phyloP scores from a whole-genome alignment of 148 eudicot species.

The Persicaria tinctoria region DNA sequence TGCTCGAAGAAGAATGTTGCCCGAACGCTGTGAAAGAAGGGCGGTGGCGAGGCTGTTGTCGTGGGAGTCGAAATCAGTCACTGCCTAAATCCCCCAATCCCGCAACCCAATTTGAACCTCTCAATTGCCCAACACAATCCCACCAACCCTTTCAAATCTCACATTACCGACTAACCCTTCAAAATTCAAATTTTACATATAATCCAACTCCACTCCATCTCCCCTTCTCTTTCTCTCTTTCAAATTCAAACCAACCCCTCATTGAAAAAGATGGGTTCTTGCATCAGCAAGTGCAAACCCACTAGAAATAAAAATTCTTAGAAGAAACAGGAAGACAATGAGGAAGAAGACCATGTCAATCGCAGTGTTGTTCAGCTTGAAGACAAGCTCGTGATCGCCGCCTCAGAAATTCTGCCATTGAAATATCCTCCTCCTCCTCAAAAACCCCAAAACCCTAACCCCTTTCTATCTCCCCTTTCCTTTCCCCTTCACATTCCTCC shows the following conservation, averaged over 20 bases:
- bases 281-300: constrained; percentile 39
- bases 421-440: constrained; percentile 17
- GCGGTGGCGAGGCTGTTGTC: too few relatives aligned
- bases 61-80: too few relatives aligned
- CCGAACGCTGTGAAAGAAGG: too few relatives aligned
- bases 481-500: constrained; percentile 9
- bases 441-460: constrained; percentile 14
- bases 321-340: constrained; percentile 19
- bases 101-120: too few relatives aligned
- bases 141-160: not conserved
- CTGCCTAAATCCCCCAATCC: too few relatives aligned
- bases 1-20: too few relatives aligned
- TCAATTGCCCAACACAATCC: too few relatives aligned
- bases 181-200: not conserved
- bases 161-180: not conserved
- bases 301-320: constrained; percentile 13
- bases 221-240: not conserved
- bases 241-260: too few relatives aligned
- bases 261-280: constrained; percentile 6
- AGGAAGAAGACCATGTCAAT: constrained; percentile 17
- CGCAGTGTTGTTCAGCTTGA: constrained; percentile 22
- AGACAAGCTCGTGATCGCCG: constrained; percentile 68
- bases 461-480: not conserved
- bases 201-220: not conserved
- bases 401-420: constrained; percentile 18